phyloP scores from a whole-genome alignment of 2,329 filamentous ascomycete species.

The Colletotrichum sp. region DNA sequence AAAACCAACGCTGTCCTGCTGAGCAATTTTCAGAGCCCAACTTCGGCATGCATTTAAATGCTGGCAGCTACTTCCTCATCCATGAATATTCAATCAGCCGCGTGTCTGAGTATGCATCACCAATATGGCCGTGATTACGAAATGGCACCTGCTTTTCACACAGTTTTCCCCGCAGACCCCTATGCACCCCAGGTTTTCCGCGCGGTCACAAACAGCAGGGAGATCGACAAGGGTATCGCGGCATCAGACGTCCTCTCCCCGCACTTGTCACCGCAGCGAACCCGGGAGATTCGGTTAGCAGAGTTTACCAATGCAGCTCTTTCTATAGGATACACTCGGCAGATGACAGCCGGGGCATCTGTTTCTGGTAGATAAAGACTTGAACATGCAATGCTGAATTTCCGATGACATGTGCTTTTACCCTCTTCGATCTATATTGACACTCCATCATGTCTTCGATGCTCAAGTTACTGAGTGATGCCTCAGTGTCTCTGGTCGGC shows the following conservation, averaged over 20 bases:
- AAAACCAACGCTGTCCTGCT: accelerated
- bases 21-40: accelerated
- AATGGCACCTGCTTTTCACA: not conserved
- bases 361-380: not conserved
- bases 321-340: not conserved
- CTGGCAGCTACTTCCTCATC: not conserved
- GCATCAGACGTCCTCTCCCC: not conserved
- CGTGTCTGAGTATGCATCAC: not conserved
- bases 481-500: not conserved
- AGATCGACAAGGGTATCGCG: not conserved
- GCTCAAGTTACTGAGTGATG: not conserved
- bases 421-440: not conserved
- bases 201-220: not conserved
- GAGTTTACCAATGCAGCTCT: not conserved
- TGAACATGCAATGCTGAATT: not conserved
- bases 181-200: not conserved
- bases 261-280: not conserved
- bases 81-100: not conserved
- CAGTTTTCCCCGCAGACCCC: not conserved
- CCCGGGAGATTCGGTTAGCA: not conserved
- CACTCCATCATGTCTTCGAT: not conserved
- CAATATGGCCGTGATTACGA: not conserved
- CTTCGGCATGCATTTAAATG: not conserved
- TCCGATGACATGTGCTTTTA: accelerated
- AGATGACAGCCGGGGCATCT: not conserved